A percentile compares a stretch with the other conserved stretches of the same genome.
Evolutionary conservation across 2,329 filamentous ascomycete genomes (phyloP).

Genomic region (Nakataea oryzae): DNA sequence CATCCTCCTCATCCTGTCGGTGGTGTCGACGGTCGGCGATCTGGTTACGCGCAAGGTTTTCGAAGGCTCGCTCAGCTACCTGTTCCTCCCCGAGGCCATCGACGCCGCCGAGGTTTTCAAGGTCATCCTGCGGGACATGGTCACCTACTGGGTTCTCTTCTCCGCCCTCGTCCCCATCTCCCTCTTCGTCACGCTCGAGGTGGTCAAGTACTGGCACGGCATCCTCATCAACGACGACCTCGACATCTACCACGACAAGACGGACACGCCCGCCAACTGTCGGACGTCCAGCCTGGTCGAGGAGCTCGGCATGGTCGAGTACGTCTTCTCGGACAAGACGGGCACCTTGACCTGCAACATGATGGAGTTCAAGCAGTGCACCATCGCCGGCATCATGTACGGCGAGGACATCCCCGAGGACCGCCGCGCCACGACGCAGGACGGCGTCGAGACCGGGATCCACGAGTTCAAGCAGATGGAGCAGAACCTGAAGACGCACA

Average conservation of each 20-base stretch:
- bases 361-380: slow-evolving; percentile 96
- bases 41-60: slow-evolving; percentile 64
- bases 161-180: slow-evolving; percentile 95
- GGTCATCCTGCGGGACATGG: slow-evolving; percentile 86
- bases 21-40: slow-evolving; percentile 87
- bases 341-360: slow-evolving; percentile 85
- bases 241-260: slow-evolving; percentile 95
- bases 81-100: slow-evolving; percentile 54
- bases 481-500: slow-evolving; percentile 54
- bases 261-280: slow-evolving; percentile 90
- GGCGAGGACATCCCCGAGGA: slow-evolving; percentile 89
- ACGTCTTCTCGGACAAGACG: slow-evolving; percentile 94
- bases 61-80: slow-evolving; percentile 56
- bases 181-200: slow-evolving; percentile 91
- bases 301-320: slow-evolving; percentile 95
- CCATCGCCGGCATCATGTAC: slow-evolving; percentile 89
- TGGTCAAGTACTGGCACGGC: slow-evolving; percentile 98
- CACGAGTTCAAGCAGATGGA: slow-evolving; percentile 72
- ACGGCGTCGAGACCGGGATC: slow-evolving; percentile 67
- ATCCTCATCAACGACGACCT: slow-evolving; percentile 95
- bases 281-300: slow-evolving; percentile 94
- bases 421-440: slow-evolving; percentile 66
- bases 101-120: slow-evolving; percentile 44
- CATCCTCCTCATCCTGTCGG: slow-evolving; percentile 73
- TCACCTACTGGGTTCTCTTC: slow-evolving; percentile 98